Base-by-base conservation (phyloP, 2,329 filamentous ascomycete species). In the Fusarium algeriense region DNA sequence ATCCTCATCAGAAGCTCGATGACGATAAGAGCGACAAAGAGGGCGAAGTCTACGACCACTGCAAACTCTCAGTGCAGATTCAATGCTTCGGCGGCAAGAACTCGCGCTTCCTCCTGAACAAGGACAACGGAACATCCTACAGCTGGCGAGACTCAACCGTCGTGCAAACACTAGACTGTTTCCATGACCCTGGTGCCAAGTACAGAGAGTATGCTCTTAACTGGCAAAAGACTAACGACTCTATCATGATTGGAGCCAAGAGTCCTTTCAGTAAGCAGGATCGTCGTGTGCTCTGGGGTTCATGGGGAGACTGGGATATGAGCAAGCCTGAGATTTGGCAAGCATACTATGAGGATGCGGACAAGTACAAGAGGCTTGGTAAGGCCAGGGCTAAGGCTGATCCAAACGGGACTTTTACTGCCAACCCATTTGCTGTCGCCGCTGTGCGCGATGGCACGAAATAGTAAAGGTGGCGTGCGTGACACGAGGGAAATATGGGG, bases 91-190 rank as follows among this genome's bases (percentile, higher is more conserved):
- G 85, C 4, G 85, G 85, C 9, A 77, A 80, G 50, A 74, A 83
- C 55, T 85, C 84, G 10, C 77, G 76, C 62, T 84, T 85, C 70
- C 72, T 70, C 8, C 67, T 67, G 15, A 85, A 86, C 64, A 78
- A 76, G 8, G 74, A 77, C 45, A 86, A 86, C 53, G 84, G 84
- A 11, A 86, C 84, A 0, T 78, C 83, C 2, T 85, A 82, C 69
- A 85, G 82, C 73, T 86, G 83, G 82, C 79, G 85, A 52, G 83
- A 86, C 71, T 81, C 82, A 0, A 83, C 79, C 7, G 70, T 85
- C 9, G 73, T 76, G 9, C 77, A 77, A 38, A 80, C 76, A 0
- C 77, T 85, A 20, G 85, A 87, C 60, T 84, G 82, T 57, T 86
- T 86, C 71, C 81, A 86, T 46, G 77, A 78, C 14, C 69, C 73